A percentile compares a stretch with the other conserved stretches of the same genome.
Evolutionary conservation across 2,329 filamentous ascomycete species (phyloP).

Genomic region (Aspergillus aculeatinus): DNA sequence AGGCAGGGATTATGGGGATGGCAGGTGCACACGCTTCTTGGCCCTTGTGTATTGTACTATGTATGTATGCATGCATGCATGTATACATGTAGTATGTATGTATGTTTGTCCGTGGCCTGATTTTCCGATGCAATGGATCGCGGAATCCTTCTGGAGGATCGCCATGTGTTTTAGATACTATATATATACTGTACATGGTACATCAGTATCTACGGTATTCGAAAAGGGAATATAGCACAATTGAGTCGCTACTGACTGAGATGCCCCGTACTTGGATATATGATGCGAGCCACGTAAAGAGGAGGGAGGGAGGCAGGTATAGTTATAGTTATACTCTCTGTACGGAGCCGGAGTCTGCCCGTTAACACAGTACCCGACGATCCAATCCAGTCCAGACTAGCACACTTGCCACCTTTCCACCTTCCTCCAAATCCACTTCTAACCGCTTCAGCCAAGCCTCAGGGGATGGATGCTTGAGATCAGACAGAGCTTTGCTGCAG

Average conservation of each 20-base stretch:
- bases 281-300: not conserved
- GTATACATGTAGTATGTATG: too few species aligned
- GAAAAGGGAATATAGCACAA: not conserved
- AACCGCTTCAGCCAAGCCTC: constrained; percentile 1
- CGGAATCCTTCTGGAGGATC: not conserved
- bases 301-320: not conserved
- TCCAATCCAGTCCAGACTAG: constrained; percentile 3
- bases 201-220: not conserved
- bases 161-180: constrained; percentile 2
- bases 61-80: too few species aligned
- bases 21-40: not conserved
- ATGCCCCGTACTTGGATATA: too few species aligned
- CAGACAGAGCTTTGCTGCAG: constrained; percentile 9
- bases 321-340: too few species aligned
- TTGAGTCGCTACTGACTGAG: too few species aligned
- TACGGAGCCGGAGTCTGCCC: too few species aligned
- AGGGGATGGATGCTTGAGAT: not conserved
- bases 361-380: too few species aligned
- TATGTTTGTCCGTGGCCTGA: not conserved
- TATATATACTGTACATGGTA: too few species aligned
- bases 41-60: not conserved
- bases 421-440: constrained; percentile 6
- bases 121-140: constrained; percentile 1
- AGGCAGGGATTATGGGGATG: too few species aligned
- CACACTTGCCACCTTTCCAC: not conserved